Evolutionary conservation across 768 basidiomycete species (phyloP), one percentile per base, ranked within the genome.

Genomic region (Pluteus cervinus): DNA sequence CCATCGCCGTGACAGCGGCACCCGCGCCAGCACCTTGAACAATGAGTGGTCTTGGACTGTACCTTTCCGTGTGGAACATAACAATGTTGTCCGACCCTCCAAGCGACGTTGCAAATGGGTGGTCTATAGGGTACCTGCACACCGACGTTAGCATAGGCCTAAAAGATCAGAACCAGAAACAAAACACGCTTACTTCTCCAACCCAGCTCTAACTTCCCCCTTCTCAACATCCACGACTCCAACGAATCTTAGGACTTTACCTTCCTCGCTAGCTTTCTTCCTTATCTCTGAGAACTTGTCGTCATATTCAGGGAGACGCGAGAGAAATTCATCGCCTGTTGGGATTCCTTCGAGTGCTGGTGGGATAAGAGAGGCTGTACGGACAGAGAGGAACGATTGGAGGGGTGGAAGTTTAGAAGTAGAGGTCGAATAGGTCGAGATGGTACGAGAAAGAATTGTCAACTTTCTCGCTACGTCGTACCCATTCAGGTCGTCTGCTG

Each of bases 1-100:
- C 96, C 90, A 98, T 98, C 0, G 96, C 96, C 22, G 96, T 99
- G 10, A 98, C 94, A 17, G 86, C 91, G 1, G 91, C 91, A n/a
- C 96, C 96, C 0, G 96, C 96, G 3, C 96, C 96, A 1, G 93
- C 83, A 34, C 96, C 96, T 53, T 97, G 94, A 23, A 99, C 73
- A 43, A 98, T 88, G 39, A 99, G 66, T 1, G 96, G 94, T 28
- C 91, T 66, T 6, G 81, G 74, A 3, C 83, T 80, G 54, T 99
- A 99, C 28, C 96, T 72, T 52, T 86, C 81, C 0, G 94, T 97
- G 55, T 90, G 86, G 76, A 98, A 97, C 70, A 96, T 87, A 56
- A 99, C 77, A 55, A 99, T 97, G 58, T 98, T 98, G 61, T 99
- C 96, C 15, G 91, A 91, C 1, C 94, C 96, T 15, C 90, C 87